Evolutionary conservation across 1,139 yeast species (phyloP).

Genomic region (Diutina mesorugosa): DNA sequence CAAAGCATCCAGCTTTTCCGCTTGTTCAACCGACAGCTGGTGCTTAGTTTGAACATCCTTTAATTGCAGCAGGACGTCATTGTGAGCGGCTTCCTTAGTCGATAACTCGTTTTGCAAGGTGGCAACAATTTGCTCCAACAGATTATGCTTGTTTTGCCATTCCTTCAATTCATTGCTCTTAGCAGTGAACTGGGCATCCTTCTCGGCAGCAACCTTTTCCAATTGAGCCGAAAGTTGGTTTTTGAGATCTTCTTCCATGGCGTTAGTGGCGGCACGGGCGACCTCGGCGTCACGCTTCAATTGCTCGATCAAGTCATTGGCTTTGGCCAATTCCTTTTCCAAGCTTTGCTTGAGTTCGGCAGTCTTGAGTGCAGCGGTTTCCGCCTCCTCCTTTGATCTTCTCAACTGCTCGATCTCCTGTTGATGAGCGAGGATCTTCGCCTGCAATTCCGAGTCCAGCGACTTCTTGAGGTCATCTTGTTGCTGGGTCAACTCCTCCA

Average conservation of each 20-base stretch:
- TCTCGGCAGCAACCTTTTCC: constrained; percentile 1
- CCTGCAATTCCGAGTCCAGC: background rate
- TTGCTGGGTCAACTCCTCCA: constrained; percentile 1
- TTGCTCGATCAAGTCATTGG: background rate
- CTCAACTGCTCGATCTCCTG: background rate
- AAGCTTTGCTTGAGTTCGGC: background rate
- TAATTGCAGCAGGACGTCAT: constrained; percentile 3
- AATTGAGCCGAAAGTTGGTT: background rate
- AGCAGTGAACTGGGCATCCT: background rate
- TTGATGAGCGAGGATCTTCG: background rate
- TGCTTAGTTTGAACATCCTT: constrained; percentile 3
- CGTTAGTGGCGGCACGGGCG: background rate
- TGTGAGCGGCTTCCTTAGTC: background rate
- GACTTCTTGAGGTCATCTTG: background rate
- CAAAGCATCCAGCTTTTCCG: background rate
- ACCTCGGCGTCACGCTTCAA: background rate
- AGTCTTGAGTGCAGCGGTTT: background rate
- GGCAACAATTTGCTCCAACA: background rate
- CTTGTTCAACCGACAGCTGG: background rate
- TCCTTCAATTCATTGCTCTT: background rate
- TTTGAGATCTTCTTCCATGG: background rate
- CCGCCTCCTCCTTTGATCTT: background rate
- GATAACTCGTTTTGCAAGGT: constrained; percentile 1
- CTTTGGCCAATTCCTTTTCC: background rate
- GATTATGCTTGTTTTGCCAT: constrained; percentile 1